Evolutionary conservation across 306 rosid genomes (phyloP).

Genomic region (Rubus idaeus): DNA sequence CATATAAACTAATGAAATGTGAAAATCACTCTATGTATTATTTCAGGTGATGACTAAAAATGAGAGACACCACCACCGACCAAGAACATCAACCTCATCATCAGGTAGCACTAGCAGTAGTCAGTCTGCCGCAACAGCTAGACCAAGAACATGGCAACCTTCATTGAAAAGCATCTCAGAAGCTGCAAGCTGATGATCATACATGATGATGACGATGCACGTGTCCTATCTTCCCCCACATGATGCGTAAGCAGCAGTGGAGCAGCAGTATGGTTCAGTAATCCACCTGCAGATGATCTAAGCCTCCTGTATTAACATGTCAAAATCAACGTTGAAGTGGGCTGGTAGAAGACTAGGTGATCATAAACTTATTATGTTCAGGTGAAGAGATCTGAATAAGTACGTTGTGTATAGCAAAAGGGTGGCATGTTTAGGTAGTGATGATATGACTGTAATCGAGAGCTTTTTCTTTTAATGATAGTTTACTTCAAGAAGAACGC

Average conservation of each 20-base stretch:
- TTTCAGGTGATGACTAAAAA: constrained; percentile 45
- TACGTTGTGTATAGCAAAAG: constrained; percentile 20
- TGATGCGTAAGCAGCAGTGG: constrained; percentile 46
- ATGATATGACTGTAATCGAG: constrained; percentile 10
- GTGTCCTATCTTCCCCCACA: constrained; percentile 32
- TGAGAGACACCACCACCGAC: constrained; percentile 57
- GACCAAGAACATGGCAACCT: constrained; percentile 86
- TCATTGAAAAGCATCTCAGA: constrained; percentile 79
- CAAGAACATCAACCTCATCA: constrained; percentile 44
- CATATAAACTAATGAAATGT: neutral
- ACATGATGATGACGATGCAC: neutral
- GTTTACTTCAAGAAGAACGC: constrained; percentile 7
- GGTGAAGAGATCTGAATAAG: constrained; percentile 14
- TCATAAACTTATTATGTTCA: constrained; percentile 8
- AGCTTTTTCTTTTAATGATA: neutral
- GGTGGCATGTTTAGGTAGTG: constrained; percentile 11
- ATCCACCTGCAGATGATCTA: constrained; percentile 26
- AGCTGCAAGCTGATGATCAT: constrained; percentile 45
- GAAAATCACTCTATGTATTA: neutral
- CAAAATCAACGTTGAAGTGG: constrained; percentile 34
- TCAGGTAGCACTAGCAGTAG: constrained; percentile 3
- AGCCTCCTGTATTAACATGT: constrained; percentile 31
- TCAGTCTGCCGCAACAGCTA: constrained; percentile 39
- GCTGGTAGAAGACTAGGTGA: constrained; percentile 17
- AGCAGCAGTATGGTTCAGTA: constrained; percentile 25